Evolutionary conservation across 2,329 filamentous ascomycete genomes (phyloP).

Genomic region (Metarhizium humberi): DNA sequence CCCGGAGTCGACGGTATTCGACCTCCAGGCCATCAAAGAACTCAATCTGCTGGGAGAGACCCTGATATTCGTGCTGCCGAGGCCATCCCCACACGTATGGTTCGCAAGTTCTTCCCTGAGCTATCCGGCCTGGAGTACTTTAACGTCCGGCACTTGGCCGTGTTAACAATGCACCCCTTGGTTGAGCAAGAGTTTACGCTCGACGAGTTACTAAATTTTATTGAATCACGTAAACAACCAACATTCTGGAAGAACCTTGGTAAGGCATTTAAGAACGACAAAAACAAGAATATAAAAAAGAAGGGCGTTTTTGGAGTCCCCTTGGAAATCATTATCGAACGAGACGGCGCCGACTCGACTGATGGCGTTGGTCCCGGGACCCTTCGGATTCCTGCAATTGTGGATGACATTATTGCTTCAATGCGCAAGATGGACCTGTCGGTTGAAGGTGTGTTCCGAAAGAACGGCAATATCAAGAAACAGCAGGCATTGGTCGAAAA

Average conservation of each 20-base stretch:
- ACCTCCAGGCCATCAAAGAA: constrained; percentile 58
- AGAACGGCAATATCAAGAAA: constrained; percentile 97
- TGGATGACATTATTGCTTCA: constrained; percentile 89
- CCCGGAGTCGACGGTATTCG: constrained; percentile 33
- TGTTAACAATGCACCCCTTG: constrained; percentile 88
- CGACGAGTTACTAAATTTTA: constrained; percentile 84
- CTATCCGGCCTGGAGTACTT: constrained; percentile 94
- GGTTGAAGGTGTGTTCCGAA: constrained; percentile 95
- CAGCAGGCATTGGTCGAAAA: constrained; percentile 76
- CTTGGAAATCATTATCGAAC: constrained; percentile 80
- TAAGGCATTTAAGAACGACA: constrained; percentile 88
- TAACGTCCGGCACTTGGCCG: constrained; percentile 89
- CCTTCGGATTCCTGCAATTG: constrained; percentile 80
- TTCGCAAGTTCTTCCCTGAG: constrained; percentile 89
- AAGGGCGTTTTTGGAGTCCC: constrained; percentile 91
- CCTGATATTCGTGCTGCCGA: constrained; percentile 44
- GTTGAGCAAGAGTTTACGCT: constrained; percentile 86
- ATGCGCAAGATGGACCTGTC: constrained; percentile 99
- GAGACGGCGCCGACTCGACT: constrained; percentile 93
- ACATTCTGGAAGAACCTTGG: constrained; percentile 99
- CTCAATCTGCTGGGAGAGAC: constrained; percentile 44
- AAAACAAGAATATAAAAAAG: constrained; percentile 69
- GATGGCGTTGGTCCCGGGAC: constrained; percentile 90
- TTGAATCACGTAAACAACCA: constrained; percentile 78
- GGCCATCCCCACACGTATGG: constrained; percentile 40